Evolutionary conservation across 202 grass and related monocot species (phyloP), one percentile per base, ranked within the genome.

Genomic region (Panicum virgatum): DNA sequence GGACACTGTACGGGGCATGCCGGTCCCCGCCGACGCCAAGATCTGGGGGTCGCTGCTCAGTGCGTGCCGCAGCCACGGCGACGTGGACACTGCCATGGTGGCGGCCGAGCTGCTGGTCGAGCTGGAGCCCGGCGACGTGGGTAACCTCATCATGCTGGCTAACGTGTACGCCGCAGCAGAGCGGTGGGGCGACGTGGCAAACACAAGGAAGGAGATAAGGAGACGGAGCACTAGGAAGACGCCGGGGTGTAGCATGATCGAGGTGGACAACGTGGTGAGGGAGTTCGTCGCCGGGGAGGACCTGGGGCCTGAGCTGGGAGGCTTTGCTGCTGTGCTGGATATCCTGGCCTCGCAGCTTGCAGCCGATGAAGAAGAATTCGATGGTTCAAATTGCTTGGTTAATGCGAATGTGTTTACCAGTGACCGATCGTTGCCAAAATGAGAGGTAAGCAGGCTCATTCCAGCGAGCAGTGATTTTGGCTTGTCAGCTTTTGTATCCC

Each of bases 201-300:
- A 72, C 34, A 87, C 77, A 8, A 85, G 94, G 61, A 94, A 88
- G 60, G 27, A 20, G 30, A 89, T 92, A 83, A 70, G 81, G 57
- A 76, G 81, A 23, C 58, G 58, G 12, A 83, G 84, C 69, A 70
- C 71, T 70, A 89, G 54, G 61, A 97, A 97, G 85, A 83, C 48
- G 18, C 84, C 89, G 0, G 92, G 90, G 12, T 90, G 88, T 45
- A 92, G 90, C 87, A 79, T 80, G 59, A 91, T 97, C n/a, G 88
- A 94, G 82, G 85, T 97, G 75, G 74, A 68, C 81, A 92, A 91
- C 61, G 53, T 81, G 76, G 90, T 97, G 68, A 45, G 69, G 11
- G 90, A 94, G 71, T 97, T 97, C 72, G 34, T 92, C 7, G 86
- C 92, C 0, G 88, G 94, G 9, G 62, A 86, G 26, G 84, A 91